Base-by-base conservation (phyloP, 2,329 filamentous ascomycete genomes). In the Penicillium fuscoglaucum region DNA sequence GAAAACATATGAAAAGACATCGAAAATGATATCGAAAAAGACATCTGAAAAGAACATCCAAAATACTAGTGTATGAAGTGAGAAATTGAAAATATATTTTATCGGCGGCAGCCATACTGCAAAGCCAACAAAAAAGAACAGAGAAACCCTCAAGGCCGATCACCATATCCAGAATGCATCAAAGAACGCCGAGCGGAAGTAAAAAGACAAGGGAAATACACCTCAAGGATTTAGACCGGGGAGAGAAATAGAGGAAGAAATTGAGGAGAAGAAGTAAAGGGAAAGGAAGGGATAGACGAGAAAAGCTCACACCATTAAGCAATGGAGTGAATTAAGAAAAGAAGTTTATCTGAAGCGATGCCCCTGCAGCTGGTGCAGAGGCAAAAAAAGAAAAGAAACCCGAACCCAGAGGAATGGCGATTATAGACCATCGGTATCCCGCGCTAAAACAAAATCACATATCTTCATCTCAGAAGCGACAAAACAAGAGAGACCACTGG, bases 401-500 rank as follows among this genome's bases (percentile, higher is more conserved):
- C 61, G 47, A 60, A 64, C 61, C 60, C 62, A 54, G 57, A 62
- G 59, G 62, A 61, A 61, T 55, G 58, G 58, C 50, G 54, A 61
- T 57, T 60, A 66, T 57, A 68, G 59, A 57, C 65, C 64, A 69
- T 63, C 65, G 63, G 64, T 63, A 59, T 64, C 66, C 66, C 66
- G 64, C 69, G 70, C 71, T 69, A 66, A 66, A 70, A 61, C 59
- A 62, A 66, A 65, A 64, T 64, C 61, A 71, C 71, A 71, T 76
- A 70, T 73, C 69, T 74, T 75, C 72, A 73, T 76, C 62, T 70
- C 69, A 63, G 68, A 65, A 64, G 62, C 59, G 62, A 70, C 68
- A 65, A 58, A 55, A 60, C 57, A 64, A 55, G 31, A 55, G 31
- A 61, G 52, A 58, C 62, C 54, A 54, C 17, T 47, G 52, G 50